phyloP scores from a whole-genome alignment of 2,329 filamentous ascomycete genomes.

The Phoma sp. region DNA sequence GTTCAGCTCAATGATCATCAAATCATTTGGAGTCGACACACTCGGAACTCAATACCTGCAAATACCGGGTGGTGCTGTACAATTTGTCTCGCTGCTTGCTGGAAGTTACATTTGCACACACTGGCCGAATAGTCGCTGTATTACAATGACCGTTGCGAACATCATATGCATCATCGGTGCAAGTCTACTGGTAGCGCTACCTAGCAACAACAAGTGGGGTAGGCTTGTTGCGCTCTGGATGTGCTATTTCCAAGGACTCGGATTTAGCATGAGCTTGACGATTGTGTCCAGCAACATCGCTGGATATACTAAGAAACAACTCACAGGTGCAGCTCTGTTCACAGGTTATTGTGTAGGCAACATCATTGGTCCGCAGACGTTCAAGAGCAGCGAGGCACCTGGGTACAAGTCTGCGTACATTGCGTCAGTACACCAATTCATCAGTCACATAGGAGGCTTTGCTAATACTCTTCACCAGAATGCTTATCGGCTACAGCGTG shows the following conservation, averaged over 20 bases:
- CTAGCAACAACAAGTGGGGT: conserved; percentile 35
- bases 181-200: conserved; percentile 26
- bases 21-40: conserved; percentile 85
- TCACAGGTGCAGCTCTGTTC: conserved; percentile 59
- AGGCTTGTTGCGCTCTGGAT: conserved; percentile 39
- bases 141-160: conserved; percentile 48
- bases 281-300: conserved; percentile 55
- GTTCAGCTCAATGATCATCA: conserved; percentile 59
- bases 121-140: conserved; percentile 23
- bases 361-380: conserved; percentile 54
- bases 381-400: conserved; percentile 47
- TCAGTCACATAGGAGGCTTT: not conserved
- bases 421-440: conserved; percentile 6
- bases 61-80: conserved; percentile 63
- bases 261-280: conserved; percentile 42
- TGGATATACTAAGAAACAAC: conserved; percentile 57
- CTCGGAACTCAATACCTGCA: conserved; percentile 77
- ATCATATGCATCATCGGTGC: conserved; percentile 33
- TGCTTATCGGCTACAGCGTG: conserved; percentile 52
- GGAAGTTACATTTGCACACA: conserved; percentile 37
- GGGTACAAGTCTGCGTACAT: conserved; percentile 38
- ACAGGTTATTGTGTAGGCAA: conserved; percentile 54
- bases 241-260: conserved; percentile 56
- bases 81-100: conserved; percentile 48
- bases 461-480: conserved; percentile 9